Evolutionary conservation across 768 basidiomycete species (phyloP).

Genomic region (Pluteus cervinus): DNA sequence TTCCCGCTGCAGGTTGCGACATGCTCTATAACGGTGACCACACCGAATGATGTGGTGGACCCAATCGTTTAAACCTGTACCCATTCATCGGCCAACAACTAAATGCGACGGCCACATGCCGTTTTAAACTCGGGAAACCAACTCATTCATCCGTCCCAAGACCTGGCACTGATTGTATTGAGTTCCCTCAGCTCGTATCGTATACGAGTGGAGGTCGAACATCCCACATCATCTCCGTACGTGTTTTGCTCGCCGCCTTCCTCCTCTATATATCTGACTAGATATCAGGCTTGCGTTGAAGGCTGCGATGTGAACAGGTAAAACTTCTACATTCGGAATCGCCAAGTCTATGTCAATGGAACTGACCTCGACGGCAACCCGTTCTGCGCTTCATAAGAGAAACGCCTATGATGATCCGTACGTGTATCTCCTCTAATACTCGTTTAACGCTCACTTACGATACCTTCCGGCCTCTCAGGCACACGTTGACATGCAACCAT

Average conservation of each 20-base stretch:
- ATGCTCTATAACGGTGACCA: conserved; percentile 5
- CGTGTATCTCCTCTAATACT: not conserved
- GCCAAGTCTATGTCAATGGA: too few species aligned
- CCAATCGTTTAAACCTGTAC: conserved; percentile 5
- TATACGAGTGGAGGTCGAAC: not conserved
- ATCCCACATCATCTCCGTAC: not conserved
- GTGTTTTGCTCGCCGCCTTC: not conserved
- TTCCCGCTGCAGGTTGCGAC: conserved; percentile 1
- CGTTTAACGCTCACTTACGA: not conserved
- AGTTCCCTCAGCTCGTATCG: not conserved
- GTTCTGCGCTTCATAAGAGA: not conserved
- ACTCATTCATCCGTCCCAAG: not conserved
- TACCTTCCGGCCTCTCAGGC: too few species aligned
- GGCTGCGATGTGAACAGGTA: not conserved
- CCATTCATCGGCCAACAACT: not conserved
- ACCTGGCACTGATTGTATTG: not conserved
- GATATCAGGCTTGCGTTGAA: not conserved
- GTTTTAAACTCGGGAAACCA: not conserved
- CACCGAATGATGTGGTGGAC: conserved; percentile 2
- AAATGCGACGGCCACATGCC: not conserved
- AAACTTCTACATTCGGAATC: too few species aligned
- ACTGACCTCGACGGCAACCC: not conserved
- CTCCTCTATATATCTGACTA: not conserved
- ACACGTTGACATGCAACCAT: too few species aligned
- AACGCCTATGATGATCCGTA: not conserved